Conservation (phyloP, 1,284 basidiomycete species). For the Ustilago curta region DNA sequence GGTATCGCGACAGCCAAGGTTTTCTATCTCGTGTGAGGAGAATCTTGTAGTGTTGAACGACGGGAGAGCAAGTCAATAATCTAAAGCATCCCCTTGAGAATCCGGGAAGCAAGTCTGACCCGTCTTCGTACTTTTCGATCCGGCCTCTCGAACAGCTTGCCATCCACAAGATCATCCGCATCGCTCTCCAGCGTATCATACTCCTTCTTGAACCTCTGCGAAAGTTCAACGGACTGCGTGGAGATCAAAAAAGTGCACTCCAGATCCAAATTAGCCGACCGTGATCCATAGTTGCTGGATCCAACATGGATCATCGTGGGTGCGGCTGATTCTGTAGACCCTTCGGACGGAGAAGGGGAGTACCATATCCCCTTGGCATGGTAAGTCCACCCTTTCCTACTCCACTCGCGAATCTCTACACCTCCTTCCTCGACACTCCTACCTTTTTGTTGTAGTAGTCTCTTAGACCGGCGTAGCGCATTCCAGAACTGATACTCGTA, state of each 20-base stretch:
- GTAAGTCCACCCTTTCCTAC: slow-evolving; percentile 93
- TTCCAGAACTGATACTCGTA: slow-evolving; percentile 86
- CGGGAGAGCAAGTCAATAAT: not conserved
- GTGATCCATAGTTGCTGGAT: slow-evolving; percentile 93
- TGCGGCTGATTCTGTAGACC: not conserved
- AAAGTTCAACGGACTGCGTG: slow-evolving; percentile 69
- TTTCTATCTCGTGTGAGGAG: not conserved
- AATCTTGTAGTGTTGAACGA: not conserved
- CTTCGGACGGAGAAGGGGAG: slow-evolving; percentile 13
- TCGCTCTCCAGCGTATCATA: slow-evolving; percentile 70
- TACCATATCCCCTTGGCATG: slow-evolving; percentile 84
- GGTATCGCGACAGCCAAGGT: no score
- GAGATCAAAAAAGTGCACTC: slow-evolving; percentile 90
- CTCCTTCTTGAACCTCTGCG: slow-evolving; percentile 71
- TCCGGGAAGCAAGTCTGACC: slow-evolving; percentile 62
- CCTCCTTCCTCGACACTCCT: slow-evolving; percentile 38
- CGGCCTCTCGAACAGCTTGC: slow-evolving; percentile 71
- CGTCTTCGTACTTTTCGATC: slow-evolving; percentile 79
- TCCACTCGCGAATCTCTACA: slow-evolving; percentile 87
- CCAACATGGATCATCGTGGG: slow-evolving; percentile 81
- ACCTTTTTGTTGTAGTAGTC: slow-evolving; percentile 65
- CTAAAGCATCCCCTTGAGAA: slow-evolving; percentile 63
- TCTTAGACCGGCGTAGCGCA: slow-evolving; percentile 71
- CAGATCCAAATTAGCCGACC: slow-evolving; percentile 89
- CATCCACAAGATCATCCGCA: slow-evolving; percentile 71